Conservation (phyloP, 495 filamentous ascomycete species). For the Oleoguttula mirabilis region DNA sequence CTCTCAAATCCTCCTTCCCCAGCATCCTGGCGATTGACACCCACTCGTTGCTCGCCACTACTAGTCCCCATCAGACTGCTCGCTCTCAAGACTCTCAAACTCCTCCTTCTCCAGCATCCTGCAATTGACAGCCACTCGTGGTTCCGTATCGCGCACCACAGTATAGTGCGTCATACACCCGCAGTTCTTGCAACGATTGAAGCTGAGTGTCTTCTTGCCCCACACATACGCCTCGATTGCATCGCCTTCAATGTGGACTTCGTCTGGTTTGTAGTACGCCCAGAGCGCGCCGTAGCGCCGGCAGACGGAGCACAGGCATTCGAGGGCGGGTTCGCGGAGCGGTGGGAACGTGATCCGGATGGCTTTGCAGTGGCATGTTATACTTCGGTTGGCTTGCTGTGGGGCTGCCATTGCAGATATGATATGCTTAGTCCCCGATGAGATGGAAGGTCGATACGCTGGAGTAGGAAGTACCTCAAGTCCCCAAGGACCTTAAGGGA, state of each 20-base stretch:
- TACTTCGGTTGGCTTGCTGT: background rate
- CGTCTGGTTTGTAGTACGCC: constrained; percentile 7
- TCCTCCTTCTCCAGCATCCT: constrained; percentile 7
- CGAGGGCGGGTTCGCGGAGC: constrained; percentile 7
- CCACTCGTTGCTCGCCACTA: background rate
- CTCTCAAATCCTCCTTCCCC: too few relatives aligned
- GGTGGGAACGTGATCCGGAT: constrained; percentile 8
- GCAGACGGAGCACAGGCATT: constrained; percentile 8
- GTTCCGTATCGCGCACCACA: constrained; percentile 1
- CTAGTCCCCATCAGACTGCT: constrained; percentile 5
- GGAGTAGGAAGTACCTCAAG: too few relatives aligned
- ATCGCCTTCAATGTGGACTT: constrained; percentile 7
- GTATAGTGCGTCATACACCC: constrained; percentile 8
- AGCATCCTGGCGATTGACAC: too few relatives aligned
- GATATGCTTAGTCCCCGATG: background rate
- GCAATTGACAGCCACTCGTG: constrained; percentile 7
- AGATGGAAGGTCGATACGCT: too few relatives aligned
- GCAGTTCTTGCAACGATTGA: constrained; percentile 7
- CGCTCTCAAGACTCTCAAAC: constrained; percentile 3
- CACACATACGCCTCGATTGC: background rate
- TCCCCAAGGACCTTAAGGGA: too few relatives aligned
- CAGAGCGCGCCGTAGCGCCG: constrained; percentile 6
- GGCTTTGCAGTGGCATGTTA: constrained; percentile 10
- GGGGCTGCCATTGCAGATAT: constrained; percentile 5
- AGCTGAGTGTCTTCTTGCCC: constrained; percentile 6